Conservation (phyloP, 2,329 filamentous ascomycete species). For the Nemania abortiva region DNA sequence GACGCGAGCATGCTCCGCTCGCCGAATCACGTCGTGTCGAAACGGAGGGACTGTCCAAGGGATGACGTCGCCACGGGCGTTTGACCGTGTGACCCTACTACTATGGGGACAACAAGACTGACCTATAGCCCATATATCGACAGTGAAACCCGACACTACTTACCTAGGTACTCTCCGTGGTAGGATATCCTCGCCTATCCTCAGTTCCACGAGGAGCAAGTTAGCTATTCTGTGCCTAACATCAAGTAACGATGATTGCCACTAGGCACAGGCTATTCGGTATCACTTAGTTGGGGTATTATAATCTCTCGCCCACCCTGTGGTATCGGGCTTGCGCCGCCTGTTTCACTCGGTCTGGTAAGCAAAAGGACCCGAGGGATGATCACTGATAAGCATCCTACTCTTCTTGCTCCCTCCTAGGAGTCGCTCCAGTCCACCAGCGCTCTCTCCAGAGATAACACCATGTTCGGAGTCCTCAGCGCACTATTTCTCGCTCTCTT, state of each 20-base stretch:
- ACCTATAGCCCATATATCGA: neutral
- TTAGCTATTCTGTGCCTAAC: neutral
- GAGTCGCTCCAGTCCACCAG: neutral
- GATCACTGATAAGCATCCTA: too few species aligned
- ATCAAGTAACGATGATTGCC: too few species aligned
- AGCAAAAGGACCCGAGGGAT: too few species aligned
- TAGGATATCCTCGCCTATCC: neutral
- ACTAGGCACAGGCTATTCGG: too few species aligned
- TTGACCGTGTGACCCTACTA: too few species aligned
- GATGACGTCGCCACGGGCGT: neutral
- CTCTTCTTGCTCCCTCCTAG: too few species aligned
- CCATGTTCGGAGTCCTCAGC: neutral
- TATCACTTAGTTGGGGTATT: too few species aligned
- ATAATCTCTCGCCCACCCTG: too few species aligned
- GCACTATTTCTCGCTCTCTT: constrained; percentile 7
- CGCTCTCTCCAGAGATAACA: neutral
- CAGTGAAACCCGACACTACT: neutral
- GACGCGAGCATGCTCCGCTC: neutral
- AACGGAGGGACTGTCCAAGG: neutral
- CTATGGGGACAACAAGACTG: too few species aligned
- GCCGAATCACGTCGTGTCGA: neutral
- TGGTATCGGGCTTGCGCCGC: too few species aligned
- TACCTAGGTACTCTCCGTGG: too few species aligned
- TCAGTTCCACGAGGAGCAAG: neutral
- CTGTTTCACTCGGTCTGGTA: too few species aligned